Conservation (phyloP, 1,139 yeast genomes). For the Magnusiomyces clavatus region DNA sequence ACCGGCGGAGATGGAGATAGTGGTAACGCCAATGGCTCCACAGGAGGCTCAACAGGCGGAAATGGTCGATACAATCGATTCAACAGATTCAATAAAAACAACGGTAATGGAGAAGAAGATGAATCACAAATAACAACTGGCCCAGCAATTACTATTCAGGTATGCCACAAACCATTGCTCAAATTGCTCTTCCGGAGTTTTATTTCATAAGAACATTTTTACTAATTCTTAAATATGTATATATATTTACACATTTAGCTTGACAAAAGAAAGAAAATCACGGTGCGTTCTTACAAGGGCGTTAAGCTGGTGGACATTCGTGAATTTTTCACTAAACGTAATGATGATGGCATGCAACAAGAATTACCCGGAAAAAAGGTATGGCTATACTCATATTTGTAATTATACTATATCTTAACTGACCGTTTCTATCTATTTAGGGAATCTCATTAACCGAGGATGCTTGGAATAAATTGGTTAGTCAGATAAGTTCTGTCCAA, state of each 20-base stretch:
- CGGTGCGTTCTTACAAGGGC: constrained; percentile 63
- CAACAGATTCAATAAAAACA: constrained; percentile 4
- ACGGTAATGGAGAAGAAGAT: constrained; percentile 3
- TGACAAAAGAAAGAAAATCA: constrained; percentile 62
- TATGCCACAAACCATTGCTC: not conserved
- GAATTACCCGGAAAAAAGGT: constrained; percentile 72
- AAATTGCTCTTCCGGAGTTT: too few species aligned
- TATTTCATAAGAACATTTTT: too few species aligned
- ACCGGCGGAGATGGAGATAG: not conserved
- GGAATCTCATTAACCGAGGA: constrained; percentile 76
- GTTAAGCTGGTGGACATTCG: constrained; percentile 66
- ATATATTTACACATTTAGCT: constrained; percentile 29
- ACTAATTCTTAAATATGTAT: not conserved
- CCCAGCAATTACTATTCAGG: constrained; percentile 11
- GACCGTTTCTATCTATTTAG: constrained; percentile 17
- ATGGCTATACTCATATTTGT: constrained; percentile 14
- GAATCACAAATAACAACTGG: constrained; percentile 6
- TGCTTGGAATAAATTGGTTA: constrained; percentile 52
- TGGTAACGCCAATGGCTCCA: not conserved
- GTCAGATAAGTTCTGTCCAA: constrained; percentile 47
- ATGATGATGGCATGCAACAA: constrained; percentile 36
- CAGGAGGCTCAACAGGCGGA: not conserved
- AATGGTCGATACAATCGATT: not conserved
- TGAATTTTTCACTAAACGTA: constrained; percentile 59
- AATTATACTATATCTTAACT: not conserved